phyloP scores from a whole-genome alignment of 1,139 yeast genomes.

The Blastobotrys arbuscula region DNA sequence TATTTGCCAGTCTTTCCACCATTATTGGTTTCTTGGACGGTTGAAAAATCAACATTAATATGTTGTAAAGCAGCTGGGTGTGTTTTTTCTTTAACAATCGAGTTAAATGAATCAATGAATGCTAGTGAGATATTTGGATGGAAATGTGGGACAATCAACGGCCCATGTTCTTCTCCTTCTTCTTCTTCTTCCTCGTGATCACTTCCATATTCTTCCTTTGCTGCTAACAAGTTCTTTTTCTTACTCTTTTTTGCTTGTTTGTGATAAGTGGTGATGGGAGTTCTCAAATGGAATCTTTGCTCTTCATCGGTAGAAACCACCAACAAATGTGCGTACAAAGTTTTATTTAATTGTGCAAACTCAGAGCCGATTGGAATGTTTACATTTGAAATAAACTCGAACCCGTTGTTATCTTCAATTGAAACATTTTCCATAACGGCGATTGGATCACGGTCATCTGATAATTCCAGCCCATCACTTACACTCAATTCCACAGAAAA shows the following conservation, averaged over 20 bases:
- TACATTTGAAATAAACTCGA: background rate
- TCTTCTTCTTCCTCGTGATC: constrained; percentile 19
- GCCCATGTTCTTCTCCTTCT: constrained; percentile 15
- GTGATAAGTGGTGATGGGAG: constrained; percentile 9
- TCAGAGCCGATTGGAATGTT: constrained; percentile 1
- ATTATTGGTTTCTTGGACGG: constrained; percentile 2
- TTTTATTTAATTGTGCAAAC: constrained; percentile 8
- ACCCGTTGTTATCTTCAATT: background rate
- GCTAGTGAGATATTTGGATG: constrained; percentile 35
- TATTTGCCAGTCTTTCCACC: constrained; percentile 19
- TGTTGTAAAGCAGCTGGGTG: constrained; percentile 26
- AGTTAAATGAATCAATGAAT: constrained; percentile 21
- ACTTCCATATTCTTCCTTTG: constrained; percentile 5
- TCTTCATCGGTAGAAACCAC: constrained; percentile 4
- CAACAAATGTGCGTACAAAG: constrained; percentile 14
- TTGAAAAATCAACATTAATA: constrained; percentile 10
- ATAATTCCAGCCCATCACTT: background rate
- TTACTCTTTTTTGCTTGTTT: constrained; percentile 20
- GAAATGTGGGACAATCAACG: constrained; percentile 31
- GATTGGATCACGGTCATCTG: background rate
- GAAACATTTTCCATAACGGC: background rate
- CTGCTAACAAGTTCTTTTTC: constrained; percentile 33
- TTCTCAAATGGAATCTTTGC: background rate
- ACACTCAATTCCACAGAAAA: constrained; percentile 6
- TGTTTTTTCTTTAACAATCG: constrained; percentile 18